A percentile compares a stretch with the other conserved stretches of the same genome.
These are phyloP conservation scores for Mycena leptocephala DNA, from an alignment of 768 basidiomycete genomes.

Conservation along the genomic window DNA sequence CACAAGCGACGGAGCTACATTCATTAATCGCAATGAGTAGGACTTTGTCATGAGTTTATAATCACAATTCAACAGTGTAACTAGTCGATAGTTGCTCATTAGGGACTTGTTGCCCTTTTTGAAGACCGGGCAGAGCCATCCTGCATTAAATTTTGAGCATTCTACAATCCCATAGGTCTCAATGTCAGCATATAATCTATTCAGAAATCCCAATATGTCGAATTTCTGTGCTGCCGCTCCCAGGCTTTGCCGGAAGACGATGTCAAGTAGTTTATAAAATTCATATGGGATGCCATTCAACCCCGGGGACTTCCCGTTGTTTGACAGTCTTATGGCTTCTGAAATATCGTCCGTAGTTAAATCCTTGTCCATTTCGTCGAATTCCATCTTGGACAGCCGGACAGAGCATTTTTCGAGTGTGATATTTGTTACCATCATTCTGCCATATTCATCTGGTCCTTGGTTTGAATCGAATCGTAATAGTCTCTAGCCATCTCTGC, in stretches of 20 bases:
- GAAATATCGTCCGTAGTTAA: neutral
- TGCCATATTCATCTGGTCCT: neutral
- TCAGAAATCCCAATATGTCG: neutral
- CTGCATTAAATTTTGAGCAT: neutral
- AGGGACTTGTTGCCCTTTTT: neutral
- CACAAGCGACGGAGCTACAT: neutral
- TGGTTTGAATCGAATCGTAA: neutral
- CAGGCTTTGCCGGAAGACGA: neutral
- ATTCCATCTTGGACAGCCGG: neutral
- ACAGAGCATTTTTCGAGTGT: no score
- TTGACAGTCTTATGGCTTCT: neutral
- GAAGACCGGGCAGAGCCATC: neutral
- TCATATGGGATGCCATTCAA: neutral
- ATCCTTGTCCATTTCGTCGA: neutral
- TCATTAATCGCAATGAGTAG: neutral
- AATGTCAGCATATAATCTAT: neutral
- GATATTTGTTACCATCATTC: neutral
- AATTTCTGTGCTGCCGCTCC: neutral
- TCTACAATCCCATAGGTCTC: neutral
- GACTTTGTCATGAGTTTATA: neutral
- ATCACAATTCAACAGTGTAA: neutral
- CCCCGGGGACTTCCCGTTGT: no score
- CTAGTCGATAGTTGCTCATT: conserved; percentile 1
- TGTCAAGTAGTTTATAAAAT: neutral
- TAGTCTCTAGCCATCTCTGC: neutral